These are phyloP conservation scores for Gaertneriomyces semiglobifer DNA, from an alignment of 192 early-diverging fungal species.

Conservation along the genomic window DNA sequence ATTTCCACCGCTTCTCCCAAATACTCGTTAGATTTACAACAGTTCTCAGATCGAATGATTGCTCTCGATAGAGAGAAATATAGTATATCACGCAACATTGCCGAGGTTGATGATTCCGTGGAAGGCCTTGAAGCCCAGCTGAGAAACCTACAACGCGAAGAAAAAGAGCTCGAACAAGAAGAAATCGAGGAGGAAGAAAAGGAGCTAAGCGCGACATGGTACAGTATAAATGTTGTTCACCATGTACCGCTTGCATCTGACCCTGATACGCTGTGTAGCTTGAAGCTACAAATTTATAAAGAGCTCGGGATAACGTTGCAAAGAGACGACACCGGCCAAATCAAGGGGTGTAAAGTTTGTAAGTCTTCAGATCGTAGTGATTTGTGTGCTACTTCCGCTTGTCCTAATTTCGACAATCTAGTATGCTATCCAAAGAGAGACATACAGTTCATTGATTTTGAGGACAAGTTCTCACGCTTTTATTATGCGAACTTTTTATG, in stretches of 20 bases:
- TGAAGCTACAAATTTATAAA: constrained; percentile 11
- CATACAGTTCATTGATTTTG: constrained; percentile 23
- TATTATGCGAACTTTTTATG: constrained; percentile 27
- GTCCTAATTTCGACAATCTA: not conserved
- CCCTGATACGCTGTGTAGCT: constrained; percentile 5
- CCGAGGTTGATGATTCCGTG: constrained; percentile 12
- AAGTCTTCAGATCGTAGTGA: not conserved
- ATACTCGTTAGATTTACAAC: not conserved
- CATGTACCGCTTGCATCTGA: not conserved
- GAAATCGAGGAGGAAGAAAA: constrained; percentile 6
- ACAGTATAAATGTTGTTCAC: not conserved
- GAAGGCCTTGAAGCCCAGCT: constrained; percentile 12
- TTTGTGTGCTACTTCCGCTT: not conserved
- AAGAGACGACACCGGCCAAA: constrained; percentile 10
- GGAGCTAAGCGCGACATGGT: constrained; percentile 12
- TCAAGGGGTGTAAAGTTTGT: constrained; percentile 20
- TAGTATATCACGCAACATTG: constrained; percentile 2
- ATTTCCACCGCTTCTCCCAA: not conserved
- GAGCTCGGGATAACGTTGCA: constrained; percentile 22
- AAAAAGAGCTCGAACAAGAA: constrained; percentile 7
- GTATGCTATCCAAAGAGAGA: constrained; percentile 12
- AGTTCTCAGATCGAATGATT: constrained; percentile 11
- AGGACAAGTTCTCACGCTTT: constrained; percentile 28
- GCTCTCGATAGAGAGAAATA: constrained; percentile 12
- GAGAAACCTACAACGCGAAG: constrained; percentile 9